Evolutionary conservation across 1,284 basidiomycete species (phyloP), one percentile per base, ranked within the genome.

Genomic region (Trametes versicolor): DNA sequence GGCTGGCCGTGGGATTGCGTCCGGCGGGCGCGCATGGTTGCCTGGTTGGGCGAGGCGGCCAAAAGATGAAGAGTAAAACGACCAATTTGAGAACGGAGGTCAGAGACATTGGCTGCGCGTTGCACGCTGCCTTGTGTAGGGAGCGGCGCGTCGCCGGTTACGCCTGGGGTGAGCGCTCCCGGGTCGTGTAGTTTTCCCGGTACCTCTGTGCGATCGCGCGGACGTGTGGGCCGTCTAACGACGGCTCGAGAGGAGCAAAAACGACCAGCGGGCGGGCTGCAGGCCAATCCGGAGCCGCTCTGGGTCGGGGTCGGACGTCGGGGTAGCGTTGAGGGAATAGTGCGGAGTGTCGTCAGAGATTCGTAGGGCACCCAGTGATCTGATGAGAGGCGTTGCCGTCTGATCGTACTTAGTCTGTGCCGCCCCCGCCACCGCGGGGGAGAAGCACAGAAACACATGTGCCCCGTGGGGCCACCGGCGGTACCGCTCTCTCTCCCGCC

Each of bases 381-480:
- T 54, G 36, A 54, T 32, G 19, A 41, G 13, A 32, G 5, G 34
- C 5, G 34, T 17, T 13, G 23, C 54, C 19, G 32, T 54, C 43
- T 54, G 50, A 53, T 53, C 50, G 36, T 60, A 51, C 23, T 36
- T 32, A 32, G 29, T 32, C 29, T 32, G 29, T 32, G 29, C 29
- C n/a, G 41, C 41, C 9, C 2, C 47, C 36, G 36, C 23, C 34
- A 25, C 12, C 36, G 34, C 41, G 52, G 52, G 36, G 48, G 25
- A n/a, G 41, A 43, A n/a, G 41, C 17, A 17, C 17, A n/a, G 41
- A 43, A 43, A n/a, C 17, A 43, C 17, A 50, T 64, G 63, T 45
- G 49, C 50, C 58, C 58, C 50, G 36, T 53, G 58, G 63, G 58
- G 57, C 34, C 10, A 48, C 36, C 62, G 39, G 36, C 61, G 39